Evolutionary conservation across 495 filamentous ascomycete species (phyloP), one percentile per base, ranked within the genome.

Genomic region (Recurvomyces mirabilis): DNA sequence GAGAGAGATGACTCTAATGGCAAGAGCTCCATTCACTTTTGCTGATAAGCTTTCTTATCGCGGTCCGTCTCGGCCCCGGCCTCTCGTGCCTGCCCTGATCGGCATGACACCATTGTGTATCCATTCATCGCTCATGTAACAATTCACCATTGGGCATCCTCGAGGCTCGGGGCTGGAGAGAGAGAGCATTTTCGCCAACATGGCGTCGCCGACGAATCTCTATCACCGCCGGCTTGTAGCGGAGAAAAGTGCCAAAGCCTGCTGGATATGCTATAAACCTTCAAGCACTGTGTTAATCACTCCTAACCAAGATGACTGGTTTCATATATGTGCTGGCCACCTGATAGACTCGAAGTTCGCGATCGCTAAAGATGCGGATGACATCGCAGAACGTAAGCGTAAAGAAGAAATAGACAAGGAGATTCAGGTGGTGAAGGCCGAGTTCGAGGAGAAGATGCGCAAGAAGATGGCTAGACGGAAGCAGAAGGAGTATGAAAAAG

Each of bases 251-350:
- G 72, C 80, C 4, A 94, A 85, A 61, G 69, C 85, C 33, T 98
- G 91, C 62, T 75, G 81, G 57, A 77, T 98, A 48, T 98, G 91
- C 68, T 88, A 79, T 70, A 94, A 91, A 61, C 81, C 83, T 4
- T 86, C 81, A 35, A 75, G 79, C 6, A 87, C 77, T 55, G 91
- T 96, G 19, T 68, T 98, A 46, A 81, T 94, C 48, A 94, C 87
- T 1, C 72, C 84, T 0, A 86, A 94, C 55, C 89, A 84, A 60
- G 93, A 89, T 84, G 91, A 98, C 60, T 94, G 84, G 68, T 96
- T 98, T 63, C 94, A 93, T 58, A 72, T 89, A 23, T 98, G 91
- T 56, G 72, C 78, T 12, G 68, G 72, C 32, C 91, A 98, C 61
- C 70, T 95, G 9, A 85, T 83, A 58, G 91, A 98, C 58, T 69